Conservation (phyloP, 176 grass and related monocot species). For the Cenchrus purpureus region DNA sequence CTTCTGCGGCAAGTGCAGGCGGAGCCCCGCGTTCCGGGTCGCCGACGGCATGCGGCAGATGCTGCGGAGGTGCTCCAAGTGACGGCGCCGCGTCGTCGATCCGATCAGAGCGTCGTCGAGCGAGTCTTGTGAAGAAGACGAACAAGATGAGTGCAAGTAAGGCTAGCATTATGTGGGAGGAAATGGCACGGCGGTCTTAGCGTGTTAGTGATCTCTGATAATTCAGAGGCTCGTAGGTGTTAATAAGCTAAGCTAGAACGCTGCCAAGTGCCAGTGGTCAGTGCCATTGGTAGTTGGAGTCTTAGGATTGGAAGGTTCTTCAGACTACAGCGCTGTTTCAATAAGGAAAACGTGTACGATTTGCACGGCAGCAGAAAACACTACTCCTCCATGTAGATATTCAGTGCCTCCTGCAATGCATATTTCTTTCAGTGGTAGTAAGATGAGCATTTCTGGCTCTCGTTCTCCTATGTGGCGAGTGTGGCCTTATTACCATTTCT, state of each 20-base stretch:
- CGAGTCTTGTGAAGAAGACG: neutral
- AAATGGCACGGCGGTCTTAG: neutral
- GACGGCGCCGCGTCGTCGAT: neutral
- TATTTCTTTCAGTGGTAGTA: neutral
- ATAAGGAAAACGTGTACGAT: neutral
- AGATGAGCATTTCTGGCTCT: neutral
- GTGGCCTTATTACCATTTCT: neutral
- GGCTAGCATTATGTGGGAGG: neutral
- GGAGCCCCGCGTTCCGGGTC: conserved; percentile 71
- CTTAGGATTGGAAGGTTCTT: neutral
- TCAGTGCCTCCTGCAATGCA: neutral
- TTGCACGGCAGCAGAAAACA: neutral
- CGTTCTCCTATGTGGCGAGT: neutral
- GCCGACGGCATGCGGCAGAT: conserved; percentile 86
- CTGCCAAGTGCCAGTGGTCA: neutral
- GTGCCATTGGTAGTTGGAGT: neutral
- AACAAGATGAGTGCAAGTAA: neutral
- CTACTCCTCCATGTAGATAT: neutral
- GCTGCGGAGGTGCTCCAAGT: conserved; percentile 49
- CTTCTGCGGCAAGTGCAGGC: conserved; percentile 66
- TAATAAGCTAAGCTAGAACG: conserved; percentile 8
- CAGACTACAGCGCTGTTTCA: neutral
- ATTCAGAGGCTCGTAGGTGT: conserved; percentile 1
- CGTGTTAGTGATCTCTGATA: neutral
- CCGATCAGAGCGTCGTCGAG: neutral